Base-by-base conservation (phyloP, 1,284 basidiomycete genomes). In the Cutaneotrichosporon sp. region DNA sequence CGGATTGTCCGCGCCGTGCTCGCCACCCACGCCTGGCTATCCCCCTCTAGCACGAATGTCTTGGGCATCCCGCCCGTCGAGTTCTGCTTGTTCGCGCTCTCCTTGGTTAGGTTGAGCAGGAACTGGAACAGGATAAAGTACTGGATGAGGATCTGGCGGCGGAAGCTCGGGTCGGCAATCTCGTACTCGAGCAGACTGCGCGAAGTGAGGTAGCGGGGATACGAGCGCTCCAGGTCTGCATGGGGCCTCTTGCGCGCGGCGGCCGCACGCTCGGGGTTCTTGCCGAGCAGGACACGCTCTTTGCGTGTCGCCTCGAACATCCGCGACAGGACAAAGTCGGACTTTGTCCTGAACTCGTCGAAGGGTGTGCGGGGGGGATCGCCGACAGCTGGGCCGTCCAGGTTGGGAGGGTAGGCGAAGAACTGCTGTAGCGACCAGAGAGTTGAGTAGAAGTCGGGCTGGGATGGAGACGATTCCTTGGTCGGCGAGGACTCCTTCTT, bases 91-190 rank as follows among this genome's bases (percentile, higher is more conserved):
- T 54, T 57, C 4, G 61, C 69, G 5, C 60, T 62, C 14, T 52
- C 57, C 3, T 68, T 68, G 2, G 62, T 65, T 42, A 73, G 63
- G 48, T 71, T 69, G 34, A 73, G 59, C 24, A 75, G 60, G 51
- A 72, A 72, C 42, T 72, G 70, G 62, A 74, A 69, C 19, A 75
- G 63, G 57, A 75, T 74, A 45, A 70, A 68, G 59, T 71, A 70
- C 58, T 75, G 73, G 29, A 72, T 61, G 19, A 73, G 64, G 42
- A 75, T 66, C 46, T 75, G 73, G 4, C 72, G 67, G 7, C 73
- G 64, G 68, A 75, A 75, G 11, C 64, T 61, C 11, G 63, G 59
- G 51, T 75, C 73, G 7, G 69, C 61, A 7, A 56, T 35, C 24
- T 75, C 70, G 51, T 73, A 65, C 22, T 68, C 65, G 26, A 75